phyloP scores from a whole-genome alignment of 345 rosid genomes.

The Iberis pinnata region DNA sequence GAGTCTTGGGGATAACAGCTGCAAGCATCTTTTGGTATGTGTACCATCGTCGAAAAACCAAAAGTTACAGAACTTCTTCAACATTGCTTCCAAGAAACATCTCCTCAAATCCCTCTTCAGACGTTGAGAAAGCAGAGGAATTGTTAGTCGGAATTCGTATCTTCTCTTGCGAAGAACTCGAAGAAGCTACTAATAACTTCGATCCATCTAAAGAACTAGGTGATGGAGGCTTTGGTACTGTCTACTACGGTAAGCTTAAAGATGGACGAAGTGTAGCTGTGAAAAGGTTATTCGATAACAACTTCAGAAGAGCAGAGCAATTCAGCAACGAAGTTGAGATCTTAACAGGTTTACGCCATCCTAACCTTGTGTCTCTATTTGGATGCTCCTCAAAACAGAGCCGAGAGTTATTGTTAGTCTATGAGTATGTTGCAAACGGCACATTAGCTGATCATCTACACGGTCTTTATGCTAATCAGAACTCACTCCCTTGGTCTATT shows the following conservation, averaged over 20 bases:
- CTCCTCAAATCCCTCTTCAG: constrained; percentile 38
- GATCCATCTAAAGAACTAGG: constrained; percentile 70
- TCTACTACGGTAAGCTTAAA: constrained; percentile 69
- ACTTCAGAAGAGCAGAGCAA: constrained; percentile 66
- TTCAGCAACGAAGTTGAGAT: constrained; percentile 80
- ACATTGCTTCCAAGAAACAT: constrained; percentile 31
- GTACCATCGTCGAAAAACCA: constrained; percentile 29
- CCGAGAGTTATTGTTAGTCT: constrained; percentile 67
- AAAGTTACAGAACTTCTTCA: constrained; percentile 26
- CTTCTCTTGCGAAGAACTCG: constrained; percentile 61
- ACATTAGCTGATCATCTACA: constrained; percentile 85
- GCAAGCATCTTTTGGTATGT: constrained; percentile 9
- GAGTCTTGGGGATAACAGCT: constrained; percentile 8
- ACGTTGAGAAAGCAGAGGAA: constrained; percentile 41
- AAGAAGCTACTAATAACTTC: constrained; percentile 60
- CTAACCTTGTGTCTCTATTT: constrained; percentile 61
- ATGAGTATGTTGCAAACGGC: constrained; percentile 78
- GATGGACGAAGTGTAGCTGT: constrained; percentile 84
- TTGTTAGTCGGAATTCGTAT: constrained; percentile 38
- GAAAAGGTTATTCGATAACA: constrained; percentile 73
- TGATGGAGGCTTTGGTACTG: constrained; percentile 92
- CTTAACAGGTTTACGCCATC: constrained; percentile 59
- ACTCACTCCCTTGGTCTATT: constrained; percentile 52
- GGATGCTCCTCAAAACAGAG: constrained; percentile 85
- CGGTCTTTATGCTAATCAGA: constrained; percentile 55